Evolutionary conservation across 2,329 filamentous ascomycete species (phyloP).

Genomic region (Amesomyces nigricolor): DNA sequence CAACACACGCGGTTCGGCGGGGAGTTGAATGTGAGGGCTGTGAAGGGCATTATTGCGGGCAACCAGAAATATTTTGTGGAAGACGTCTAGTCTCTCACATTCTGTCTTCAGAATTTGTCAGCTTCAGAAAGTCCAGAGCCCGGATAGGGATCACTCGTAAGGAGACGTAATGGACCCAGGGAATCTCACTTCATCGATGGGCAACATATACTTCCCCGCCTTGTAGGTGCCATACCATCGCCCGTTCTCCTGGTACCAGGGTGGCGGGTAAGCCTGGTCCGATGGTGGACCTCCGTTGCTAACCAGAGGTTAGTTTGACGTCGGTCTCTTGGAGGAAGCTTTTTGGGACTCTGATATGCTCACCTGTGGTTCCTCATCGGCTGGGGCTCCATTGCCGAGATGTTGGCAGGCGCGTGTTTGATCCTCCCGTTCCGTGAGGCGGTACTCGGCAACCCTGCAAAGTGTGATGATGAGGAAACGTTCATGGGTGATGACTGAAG

Average conservation of each 20-base stretch:
- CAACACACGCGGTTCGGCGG: conserved; percentile 38
- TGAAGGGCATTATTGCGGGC: conserved; percentile 47
- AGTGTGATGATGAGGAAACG: not conserved
- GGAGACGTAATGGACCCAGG: not conserved
- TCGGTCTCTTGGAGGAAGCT: not conserved
- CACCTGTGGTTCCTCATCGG: conserved; percentile 12
- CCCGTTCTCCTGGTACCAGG: conserved; percentile 55
- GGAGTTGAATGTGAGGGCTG: conserved; percentile 29
- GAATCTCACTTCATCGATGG: conserved; percentile 63
- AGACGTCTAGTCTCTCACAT: conserved; percentile 72
- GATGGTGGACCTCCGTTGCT: not conserved
- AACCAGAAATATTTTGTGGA: conserved; percentile 69
- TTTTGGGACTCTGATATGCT: not conserved
- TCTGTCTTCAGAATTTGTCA: conserved; percentile 49
- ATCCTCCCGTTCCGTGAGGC: not conserved
- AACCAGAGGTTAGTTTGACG: conserved; percentile 2
- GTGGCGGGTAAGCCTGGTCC: conserved; percentile 9
- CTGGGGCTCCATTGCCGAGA: conserved; percentile 13
- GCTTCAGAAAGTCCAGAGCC: not conserved
- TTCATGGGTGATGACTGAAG: not conserved
- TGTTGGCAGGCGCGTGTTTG: conserved; percentile 2
- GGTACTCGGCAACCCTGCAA: not conserved
- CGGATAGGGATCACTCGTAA: not conserved
- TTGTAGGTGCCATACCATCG: conserved; percentile 64
- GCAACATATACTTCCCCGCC: conserved; percentile 66